A percentile compares a stretch with the other conserved stretches of the same genome.
Evolutionary conservation across 768 basidiomycete genomes (phyloP).

Genomic region (Lentinula sp.): DNA sequence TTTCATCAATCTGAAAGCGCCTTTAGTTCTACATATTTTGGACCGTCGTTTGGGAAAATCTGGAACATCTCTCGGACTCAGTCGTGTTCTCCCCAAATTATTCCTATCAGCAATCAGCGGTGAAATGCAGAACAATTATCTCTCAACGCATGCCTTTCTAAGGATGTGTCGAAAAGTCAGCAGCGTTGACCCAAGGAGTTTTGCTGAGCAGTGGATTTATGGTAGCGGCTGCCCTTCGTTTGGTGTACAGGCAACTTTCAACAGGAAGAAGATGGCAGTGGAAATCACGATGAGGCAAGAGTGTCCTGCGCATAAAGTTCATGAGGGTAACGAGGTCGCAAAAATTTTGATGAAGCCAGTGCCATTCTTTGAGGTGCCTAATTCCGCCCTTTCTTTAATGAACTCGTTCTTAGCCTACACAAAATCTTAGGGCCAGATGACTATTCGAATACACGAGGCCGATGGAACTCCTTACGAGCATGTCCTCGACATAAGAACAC

Average conservation of each 20-base stretch:
- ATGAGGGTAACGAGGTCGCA: constrained; percentile 63
- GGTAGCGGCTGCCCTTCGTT: constrained; percentile 95
- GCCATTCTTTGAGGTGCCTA: constrained; percentile 75
- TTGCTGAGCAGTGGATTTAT: constrained; percentile 99
- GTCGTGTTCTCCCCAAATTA: constrained; percentile 90
- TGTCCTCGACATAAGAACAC: constrained; percentile 82
- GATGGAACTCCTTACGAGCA: constrained; percentile 99
- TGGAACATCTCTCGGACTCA: constrained; percentile 89
- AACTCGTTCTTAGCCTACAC: constrained; percentile 1
- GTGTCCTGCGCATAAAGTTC: constrained; percentile 68
- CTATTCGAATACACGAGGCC: constrained; percentile 97
- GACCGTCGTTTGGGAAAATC: constrained; percentile 92
- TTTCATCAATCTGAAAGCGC: constrained; percentile 93
- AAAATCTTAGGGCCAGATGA: constrained; percentile 80
- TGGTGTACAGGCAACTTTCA: constrained; percentile 85
- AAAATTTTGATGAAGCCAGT: constrained; percentile 75
- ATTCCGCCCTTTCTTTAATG: not conserved
- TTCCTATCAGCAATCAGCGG: constrained; percentile 92
- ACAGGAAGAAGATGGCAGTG: constrained; percentile 97
- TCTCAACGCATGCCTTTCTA: constrained; percentile 89
- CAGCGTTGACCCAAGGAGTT: constrained; percentile 82
- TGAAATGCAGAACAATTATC: constrained; percentile 76
- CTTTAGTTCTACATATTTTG: constrained; percentile 93
- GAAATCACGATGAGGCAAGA: constrained; percentile 93
- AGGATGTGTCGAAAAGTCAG: constrained; percentile 90